These are phyloP conservation scores for Vinca minor DNA, from an alignment of 257 asterid genomes.

Conservation along the genomic window DNA sequence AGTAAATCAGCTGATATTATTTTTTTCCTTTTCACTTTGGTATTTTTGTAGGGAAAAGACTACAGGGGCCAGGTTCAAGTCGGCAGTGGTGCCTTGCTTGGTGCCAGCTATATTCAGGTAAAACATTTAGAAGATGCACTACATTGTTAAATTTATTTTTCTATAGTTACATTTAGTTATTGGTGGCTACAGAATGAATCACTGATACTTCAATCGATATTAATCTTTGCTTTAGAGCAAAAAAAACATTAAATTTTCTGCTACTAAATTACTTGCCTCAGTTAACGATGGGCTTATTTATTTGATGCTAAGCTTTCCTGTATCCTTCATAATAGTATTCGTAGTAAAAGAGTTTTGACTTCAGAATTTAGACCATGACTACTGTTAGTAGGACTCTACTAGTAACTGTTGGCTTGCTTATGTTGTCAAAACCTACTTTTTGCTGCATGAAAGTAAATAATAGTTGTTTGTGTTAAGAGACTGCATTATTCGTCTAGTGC, in stretches of 20 bases:
- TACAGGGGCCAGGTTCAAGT: slow-evolving; percentile 76
- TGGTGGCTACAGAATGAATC: not conserved
- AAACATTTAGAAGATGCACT: slow-evolving; percentile 11
- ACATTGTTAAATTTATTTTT: not conserved
- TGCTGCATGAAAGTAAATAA: no score
- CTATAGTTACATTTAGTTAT: not conserved
- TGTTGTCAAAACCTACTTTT: not conserved
- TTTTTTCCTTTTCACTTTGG: slow-evolving; percentile 9
- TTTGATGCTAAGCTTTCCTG: not conserved
- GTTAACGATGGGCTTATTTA: not conserved
- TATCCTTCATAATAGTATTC: not conserved
- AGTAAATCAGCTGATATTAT: not conserved
- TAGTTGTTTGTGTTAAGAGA: no score
- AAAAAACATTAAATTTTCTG: no score
- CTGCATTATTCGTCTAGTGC: not conserved
- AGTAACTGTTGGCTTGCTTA: not conserved
- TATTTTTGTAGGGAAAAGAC: slow-evolving; percentile 65
- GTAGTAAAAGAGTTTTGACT: not conserved
- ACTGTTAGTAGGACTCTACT: not conserved
- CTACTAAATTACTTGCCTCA: not conserved
- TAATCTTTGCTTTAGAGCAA: not conserved
- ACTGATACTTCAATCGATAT: not conserved
- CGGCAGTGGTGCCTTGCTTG: slow-evolving; percentile 77
- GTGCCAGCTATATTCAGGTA: slow-evolving; percentile 97
- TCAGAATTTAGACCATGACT: not conserved